Evolutionary conservation across 768 basidiomycete species (phyloP).

Genomic region (Heimioporus sp.): DNA sequence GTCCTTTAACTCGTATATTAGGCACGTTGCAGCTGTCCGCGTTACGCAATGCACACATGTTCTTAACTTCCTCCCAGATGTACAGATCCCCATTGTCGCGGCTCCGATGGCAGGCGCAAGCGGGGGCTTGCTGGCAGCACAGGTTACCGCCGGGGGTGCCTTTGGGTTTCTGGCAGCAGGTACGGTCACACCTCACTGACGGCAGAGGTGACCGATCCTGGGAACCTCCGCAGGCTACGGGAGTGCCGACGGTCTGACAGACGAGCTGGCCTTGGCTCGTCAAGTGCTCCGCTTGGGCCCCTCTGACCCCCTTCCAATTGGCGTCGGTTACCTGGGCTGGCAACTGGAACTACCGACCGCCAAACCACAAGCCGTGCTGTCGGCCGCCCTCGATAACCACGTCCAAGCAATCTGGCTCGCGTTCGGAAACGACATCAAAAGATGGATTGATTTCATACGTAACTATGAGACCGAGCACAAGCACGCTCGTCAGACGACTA

Average conservation of each 20-base stretch:
- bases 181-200: constrained; percentile 17
- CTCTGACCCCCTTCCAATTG: constrained; percentile 48
- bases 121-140: constrained; percentile 59
- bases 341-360: constrained; percentile 52
- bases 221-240: constrained; percentile 42
- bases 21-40: constrained; percentile 33
- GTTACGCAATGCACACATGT: neutral
- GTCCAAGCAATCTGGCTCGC: constrained; percentile 74
- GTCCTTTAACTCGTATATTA: constrained; percentile 48
- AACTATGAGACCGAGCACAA: constrained; percentile 46
- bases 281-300: constrained; percentile 34
- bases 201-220: neutral
- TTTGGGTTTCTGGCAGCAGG: constrained; percentile 76
- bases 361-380: constrained; percentile 42
- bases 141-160: constrained; percentile 66
- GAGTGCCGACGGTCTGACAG: constrained; percentile 40
- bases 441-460: constrained; percentile 64
- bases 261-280: constrained; percentile 56
- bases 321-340: constrained; percentile 77
- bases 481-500: constrained; percentile 42
- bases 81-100: constrained; percentile 57
- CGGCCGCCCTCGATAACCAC: constrained; percentile 48
- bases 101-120: constrained; percentile 73
- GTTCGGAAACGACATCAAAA: constrained; percentile 56
- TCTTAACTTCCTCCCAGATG: constrained; percentile 35